These are phyloP conservation scores for Discostella stelligeroides DNA, from an alignment of 108 stramenopile species.

Conservation along the genomic window DNA sequence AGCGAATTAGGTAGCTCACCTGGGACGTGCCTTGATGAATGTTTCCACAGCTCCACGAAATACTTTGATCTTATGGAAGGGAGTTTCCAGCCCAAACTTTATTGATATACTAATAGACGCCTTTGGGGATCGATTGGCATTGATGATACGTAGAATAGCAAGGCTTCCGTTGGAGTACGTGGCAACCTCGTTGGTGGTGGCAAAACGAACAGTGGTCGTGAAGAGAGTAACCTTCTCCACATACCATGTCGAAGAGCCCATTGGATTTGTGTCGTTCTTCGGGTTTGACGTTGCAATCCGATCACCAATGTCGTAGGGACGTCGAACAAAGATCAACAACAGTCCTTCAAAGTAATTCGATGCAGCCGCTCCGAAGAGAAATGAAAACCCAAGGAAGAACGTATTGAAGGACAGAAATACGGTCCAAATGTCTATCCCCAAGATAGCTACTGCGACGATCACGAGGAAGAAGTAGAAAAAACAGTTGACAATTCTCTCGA, in stretches of 20 bases:
- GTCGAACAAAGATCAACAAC: slow-evolving; percentile 58
- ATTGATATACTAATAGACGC: slow-evolving; percentile 49
- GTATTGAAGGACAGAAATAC: slow-evolving; percentile 31
- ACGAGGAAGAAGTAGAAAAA: slow-evolving; percentile 56
- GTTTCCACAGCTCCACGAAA: slow-evolving; percentile 66
- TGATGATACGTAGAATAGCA: slow-evolving; percentile 62
- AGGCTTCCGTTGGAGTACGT: slow-evolving; percentile 72
- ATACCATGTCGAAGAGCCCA: slow-evolving; percentile 62
- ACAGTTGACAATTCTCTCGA: slow-evolving; percentile 68
- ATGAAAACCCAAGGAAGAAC: slow-evolving; percentile 50
- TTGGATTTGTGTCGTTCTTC: slow-evolving; percentile 32
- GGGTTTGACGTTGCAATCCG: slow-evolving; percentile 47
- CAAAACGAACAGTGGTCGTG: slow-evolving; percentile 68
- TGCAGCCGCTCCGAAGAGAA: slow-evolving; percentile 62
- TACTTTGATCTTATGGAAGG: slow-evolving; percentile 50
- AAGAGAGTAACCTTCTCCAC: slow-evolving; percentile 69
- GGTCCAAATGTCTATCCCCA: slow-evolving; percentile 47
- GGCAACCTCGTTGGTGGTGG: slow-evolving; percentile 70
- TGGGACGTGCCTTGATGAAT: slow-evolving; percentile 62
- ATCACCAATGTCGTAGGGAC: slow-evolving; percentile 55
- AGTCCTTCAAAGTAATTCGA: slow-evolving; percentile 75
- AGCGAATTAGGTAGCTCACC: too few relatives aligned
- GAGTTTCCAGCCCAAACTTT: slow-evolving; percentile 64
- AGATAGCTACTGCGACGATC: slow-evolving; percentile 43
- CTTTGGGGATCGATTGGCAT: slow-evolving; percentile 70